Percentiles rank a stretch among this genome's conserved stretches.
phyloP scores from a whole-genome alignment of 2,329 filamentous ascomycete genomes.

The Zymoseptoria ardabiliae region DNA sequence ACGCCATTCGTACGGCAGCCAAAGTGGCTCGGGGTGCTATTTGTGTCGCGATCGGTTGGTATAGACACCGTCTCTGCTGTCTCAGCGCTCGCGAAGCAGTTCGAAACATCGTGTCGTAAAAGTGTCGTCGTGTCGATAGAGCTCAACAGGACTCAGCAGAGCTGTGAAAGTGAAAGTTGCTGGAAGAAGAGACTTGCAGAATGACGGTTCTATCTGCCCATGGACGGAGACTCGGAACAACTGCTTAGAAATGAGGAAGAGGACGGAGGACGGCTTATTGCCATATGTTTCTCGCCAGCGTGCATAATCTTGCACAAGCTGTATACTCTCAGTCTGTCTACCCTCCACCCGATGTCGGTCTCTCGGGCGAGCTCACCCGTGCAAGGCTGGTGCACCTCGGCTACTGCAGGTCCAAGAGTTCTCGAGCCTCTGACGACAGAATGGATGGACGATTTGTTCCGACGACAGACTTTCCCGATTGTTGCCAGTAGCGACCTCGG shows the following conservation, averaged over 20 bases:
- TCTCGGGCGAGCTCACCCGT: not conserved
- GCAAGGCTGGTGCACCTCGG: conserved; percentile 2
- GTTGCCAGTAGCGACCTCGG: not conserved
- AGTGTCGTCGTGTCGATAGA: conserved; percentile 5
- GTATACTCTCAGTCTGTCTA: conserved; percentile 3
- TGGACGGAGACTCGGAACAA: not conserved
- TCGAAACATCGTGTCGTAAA: conserved; percentile 21
- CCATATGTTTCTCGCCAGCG: not conserved
- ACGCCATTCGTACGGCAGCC: conserved; percentile 39
- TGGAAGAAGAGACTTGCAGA: not conserved
- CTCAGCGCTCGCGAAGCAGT: conserved; percentile 23
- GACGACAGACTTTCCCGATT: not conserved
- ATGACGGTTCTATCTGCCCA: not conserved
- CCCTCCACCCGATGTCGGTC: not conserved
- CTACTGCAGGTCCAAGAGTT: conserved; percentile 1
- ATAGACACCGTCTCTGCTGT: conserved; percentile 21
- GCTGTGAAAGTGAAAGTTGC: not conserved
- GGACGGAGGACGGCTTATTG: not conserved
- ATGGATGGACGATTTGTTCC: not conserved
- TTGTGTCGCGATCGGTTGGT: conserved; percentile 12
- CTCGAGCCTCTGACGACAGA: not conserved
- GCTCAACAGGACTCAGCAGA: no score
- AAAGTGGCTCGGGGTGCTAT: conserved; percentile 18
- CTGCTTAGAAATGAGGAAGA: not conserved
- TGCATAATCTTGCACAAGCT: not conserved